Conservation (phyloP, 768 basidiomycete species). For the Suillus lakei region DNA sequence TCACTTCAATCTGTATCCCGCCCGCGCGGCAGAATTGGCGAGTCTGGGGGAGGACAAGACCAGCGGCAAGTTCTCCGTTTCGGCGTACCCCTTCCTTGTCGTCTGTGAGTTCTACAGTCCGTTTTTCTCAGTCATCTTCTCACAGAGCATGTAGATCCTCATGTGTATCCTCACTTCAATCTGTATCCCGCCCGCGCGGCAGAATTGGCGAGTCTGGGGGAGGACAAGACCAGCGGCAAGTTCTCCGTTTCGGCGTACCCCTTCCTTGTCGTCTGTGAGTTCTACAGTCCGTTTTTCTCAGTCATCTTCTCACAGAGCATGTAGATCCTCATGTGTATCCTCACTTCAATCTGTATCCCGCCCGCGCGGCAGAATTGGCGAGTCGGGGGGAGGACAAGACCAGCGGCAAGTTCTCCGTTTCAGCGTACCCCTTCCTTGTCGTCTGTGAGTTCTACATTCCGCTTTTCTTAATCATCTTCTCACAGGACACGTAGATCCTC, state of each 20-base stretch:
- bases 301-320: constrained; percentile 2
- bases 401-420: background rate
- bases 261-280: constrained; percentile 18
- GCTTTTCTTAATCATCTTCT: background rate
- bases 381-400: background rate
- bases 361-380: background rate
- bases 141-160: constrained; percentile 39
- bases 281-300: background rate
- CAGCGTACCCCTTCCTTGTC: background rate
- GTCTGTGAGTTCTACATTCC: background rate
- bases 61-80: background rate
- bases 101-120: constrained; percentile 15
- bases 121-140: background rate
- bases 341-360: constrained; percentile 33
- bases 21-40: background rate
- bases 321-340: constrained; percentile 47
- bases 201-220: background rate
- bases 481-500: constrained; percentile 5
- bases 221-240: background rate
- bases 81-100: constrained; percentile 18
- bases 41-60: background rate
- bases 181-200: constrained; percentile 26
- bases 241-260: constrained; percentile 16
- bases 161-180: constrained; percentile 38
- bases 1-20: constrained; percentile 33